Conservation (phyloP, 805 yeast species). For the Ogataea parapolymorpha region DNA sequence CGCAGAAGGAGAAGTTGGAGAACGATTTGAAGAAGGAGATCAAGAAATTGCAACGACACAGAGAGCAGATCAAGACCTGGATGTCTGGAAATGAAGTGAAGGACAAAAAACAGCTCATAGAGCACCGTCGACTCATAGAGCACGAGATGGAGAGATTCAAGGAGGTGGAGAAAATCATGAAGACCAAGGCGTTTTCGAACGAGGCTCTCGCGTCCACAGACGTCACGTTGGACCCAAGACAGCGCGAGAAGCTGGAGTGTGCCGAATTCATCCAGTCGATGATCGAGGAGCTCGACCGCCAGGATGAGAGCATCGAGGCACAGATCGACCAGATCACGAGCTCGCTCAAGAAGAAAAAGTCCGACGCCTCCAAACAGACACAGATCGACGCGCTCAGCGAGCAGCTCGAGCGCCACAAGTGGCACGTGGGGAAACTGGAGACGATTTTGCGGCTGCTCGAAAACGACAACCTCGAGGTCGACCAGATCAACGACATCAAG, state of each 20-base stretch:
- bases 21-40: slow-evolving; percentile 91
- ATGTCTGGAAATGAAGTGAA: slow-evolving; percentile 86
- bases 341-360: slow-evolving; percentile 53
- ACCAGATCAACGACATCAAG: slow-evolving; percentile 67
- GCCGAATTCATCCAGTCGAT: slow-evolving; percentile 63
- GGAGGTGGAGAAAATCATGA: slow-evolving; percentile 88
- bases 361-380: slow-evolving; percentile 50
- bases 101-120: slow-evolving; percentile 77
- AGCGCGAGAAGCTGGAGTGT: slow-evolving; percentile 73
- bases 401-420: slow-evolving; percentile 66
- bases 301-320: slow-evolving; percentile 74
- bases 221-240: slow-evolving; percentile 69
- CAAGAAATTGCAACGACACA: slow-evolving; percentile 85
- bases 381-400: slow-evolving; percentile 62
- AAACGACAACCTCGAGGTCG: slow-evolving; percentile 76
- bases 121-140: slow-evolving; percentile 67
- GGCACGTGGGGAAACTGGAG: slow-evolving; percentile 78
- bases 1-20: slow-evolving; percentile 92
- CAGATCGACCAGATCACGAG: slow-evolving; percentile 55
- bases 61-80: slow-evolving; percentile 97
- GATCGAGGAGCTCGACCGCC: slow-evolving; percentile 78
- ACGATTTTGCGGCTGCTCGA: slow-evolving; percentile 71
- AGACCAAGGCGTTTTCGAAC: slow-evolving; percentile 89
- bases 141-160: slow-evolving; percentile 93
- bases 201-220: slow-evolving; percentile 73